Evolutionary conservation across 306 rosid genomes (phyloP).

Genomic region (Lathyrus oleraceus): DNA sequence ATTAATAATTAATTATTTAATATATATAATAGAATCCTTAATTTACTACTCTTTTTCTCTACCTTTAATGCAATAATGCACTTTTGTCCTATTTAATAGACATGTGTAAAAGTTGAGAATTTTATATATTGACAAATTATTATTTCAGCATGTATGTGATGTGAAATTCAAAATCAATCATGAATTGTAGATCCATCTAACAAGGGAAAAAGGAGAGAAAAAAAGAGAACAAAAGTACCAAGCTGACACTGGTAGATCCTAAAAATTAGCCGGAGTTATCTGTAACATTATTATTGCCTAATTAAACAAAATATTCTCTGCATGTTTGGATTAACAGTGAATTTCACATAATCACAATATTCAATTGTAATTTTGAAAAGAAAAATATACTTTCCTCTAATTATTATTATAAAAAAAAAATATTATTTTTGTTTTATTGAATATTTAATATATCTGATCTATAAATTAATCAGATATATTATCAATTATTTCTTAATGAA

Average conservation of each 20-base stretch:
- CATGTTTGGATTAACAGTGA: neutral
- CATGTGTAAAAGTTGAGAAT: slow-evolving; percentile 24
- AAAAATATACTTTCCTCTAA: too few species aligned
- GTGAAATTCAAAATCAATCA: slow-evolving; percentile 40
- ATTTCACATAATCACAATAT: neutral
- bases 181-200: slow-evolving; percentile 32
- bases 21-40: neutral
- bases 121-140: slow-evolving; percentile 24
- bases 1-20: neutral
- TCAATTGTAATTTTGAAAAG: neutral
- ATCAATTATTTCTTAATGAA: too few species aligned
- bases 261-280: slow-evolving; percentile 7
- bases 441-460: too few species aligned
- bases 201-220: slow-evolving; percentile 19
- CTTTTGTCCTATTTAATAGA: slow-evolving; percentile 35
- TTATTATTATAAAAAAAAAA: too few species aligned
- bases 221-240: slow-evolving; percentile 25
- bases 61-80: slow-evolving; percentile 32
- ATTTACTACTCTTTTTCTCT: neutral
- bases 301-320: neutral
- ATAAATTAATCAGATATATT: too few species aligned
- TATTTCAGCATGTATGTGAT: slow-evolving; percentile 5
- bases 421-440: too few species aligned
- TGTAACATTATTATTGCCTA: neutral
- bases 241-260: slow-evolving; percentile 1